phyloP scores from a whole-genome alignment of 176 grass and related monocot genomes.

The Tuctoria greenei region DNA sequence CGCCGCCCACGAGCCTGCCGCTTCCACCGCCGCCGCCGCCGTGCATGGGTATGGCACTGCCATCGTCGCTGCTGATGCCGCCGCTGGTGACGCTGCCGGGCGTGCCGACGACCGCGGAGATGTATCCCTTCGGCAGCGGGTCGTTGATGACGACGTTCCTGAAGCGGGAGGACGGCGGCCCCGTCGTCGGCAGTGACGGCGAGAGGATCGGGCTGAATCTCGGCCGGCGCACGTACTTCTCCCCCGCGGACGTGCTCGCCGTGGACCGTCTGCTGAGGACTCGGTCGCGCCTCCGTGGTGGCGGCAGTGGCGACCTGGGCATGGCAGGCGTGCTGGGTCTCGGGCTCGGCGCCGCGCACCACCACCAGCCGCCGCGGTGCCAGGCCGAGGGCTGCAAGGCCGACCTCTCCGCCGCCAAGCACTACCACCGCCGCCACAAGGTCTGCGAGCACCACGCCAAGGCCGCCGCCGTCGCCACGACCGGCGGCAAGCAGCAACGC shows the following conservation, averaged over 20 bases:
- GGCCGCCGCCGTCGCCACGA: constrained; percentile 59
- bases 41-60: constrained; percentile 34
- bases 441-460: constrained; percentile 98
- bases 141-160: constrained; percentile 13
- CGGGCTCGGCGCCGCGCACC: constrained; percentile 40
- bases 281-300: constrained; percentile 30
- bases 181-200: background rate
- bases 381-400: constrained; percentile 85
- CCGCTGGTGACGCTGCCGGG: constrained; percentile 19
- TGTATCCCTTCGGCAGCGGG: constrained; percentile 30
- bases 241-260: constrained; percentile 51
- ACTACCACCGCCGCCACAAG: constrained; percentile 96
- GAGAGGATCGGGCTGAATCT: constrained; percentile 80
- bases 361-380: constrained; percentile 65
- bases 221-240: constrained; percentile 78
- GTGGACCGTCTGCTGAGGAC: constrained; percentile 56
- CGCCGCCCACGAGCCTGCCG: background rate
- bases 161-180: constrained; percentile 51
- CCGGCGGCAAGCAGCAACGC: constrained; percentile 67
- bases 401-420: constrained; percentile 80
- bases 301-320: background rate
- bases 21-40: too few relatives aligned
- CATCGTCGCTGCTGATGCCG: constrained; percentile 21
- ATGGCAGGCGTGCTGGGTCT: constrained; percentile 46
- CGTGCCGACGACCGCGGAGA: background rate